phyloP scores from a whole-genome alignment of 2,329 filamentous ascomycete genomes.

The Laburnicola sp. region DNA sequence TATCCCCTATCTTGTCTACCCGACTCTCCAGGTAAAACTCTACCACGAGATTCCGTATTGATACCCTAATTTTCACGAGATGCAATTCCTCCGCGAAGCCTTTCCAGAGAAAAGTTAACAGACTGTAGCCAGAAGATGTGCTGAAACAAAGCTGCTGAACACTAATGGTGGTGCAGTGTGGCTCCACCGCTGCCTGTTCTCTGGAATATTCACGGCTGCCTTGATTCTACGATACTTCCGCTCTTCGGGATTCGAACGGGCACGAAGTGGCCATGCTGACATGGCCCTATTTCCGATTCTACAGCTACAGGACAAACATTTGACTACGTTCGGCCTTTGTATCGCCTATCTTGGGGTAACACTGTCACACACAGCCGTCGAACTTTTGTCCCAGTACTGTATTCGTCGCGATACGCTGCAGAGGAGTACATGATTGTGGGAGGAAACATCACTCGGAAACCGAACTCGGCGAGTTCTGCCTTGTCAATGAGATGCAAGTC shows the following conservation, averaged over 20 bases:
- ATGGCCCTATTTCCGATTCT: conserved; percentile 65
- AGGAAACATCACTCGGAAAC: conserved; percentile 7
- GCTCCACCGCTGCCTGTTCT: conserved; percentile 65
- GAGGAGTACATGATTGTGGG: conserved; percentile 33
- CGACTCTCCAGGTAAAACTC: too few species aligned
- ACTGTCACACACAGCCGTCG: too few species aligned
- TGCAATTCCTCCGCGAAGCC: too few species aligned
- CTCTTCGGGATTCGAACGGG: conserved; percentile 59
- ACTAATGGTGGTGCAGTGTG: conserved; percentile 55
- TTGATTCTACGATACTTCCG: conserved; percentile 65
- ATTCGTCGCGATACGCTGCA: conserved; percentile 57
- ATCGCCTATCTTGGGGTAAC: too few species aligned
- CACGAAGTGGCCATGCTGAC: too few species aligned
- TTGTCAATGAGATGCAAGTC: conserved; percentile 48
- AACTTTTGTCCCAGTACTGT: too few species aligned
- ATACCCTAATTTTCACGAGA: too few species aligned
- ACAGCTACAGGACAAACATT: too few species aligned
- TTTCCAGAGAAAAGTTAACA: background rate
- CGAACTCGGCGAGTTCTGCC: conserved; percentile 38
- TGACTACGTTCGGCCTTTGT: conserved; percentile 5
- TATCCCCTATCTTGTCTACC: too few species aligned
- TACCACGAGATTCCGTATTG: too few species aligned
- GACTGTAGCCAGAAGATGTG: conserved; percentile 57
- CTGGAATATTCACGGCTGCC: conserved; percentile 62
- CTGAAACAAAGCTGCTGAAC: conserved; percentile 55